phyloP scores from a whole-genome alignment of 2,329 filamentous ascomycete species.

The Knufia petricola region DNA sequence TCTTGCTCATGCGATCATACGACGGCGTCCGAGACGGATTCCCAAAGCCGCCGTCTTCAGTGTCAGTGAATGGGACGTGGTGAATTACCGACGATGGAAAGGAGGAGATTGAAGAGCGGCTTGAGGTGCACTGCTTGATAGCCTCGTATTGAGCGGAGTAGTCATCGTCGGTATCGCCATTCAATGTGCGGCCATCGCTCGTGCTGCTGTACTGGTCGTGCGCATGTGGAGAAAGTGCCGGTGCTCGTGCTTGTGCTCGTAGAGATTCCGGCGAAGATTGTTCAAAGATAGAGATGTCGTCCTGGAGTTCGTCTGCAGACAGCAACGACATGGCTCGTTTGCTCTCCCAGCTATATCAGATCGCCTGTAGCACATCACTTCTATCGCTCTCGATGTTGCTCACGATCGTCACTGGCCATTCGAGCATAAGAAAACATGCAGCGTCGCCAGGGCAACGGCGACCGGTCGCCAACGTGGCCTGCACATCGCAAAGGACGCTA shows the following conservation, averaged over 20 bases:
- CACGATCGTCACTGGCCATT: no score
- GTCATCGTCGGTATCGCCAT: constrained; percentile 1
- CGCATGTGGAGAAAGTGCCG: constrained; percentile 2
- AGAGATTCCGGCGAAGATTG: constrained; percentile 6
- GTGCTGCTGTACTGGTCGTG: constrained; percentile 1
- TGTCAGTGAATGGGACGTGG: constrained; percentile 8
- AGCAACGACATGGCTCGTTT: neutral
- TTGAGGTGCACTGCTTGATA: neutral
- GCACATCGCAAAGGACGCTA: no score
- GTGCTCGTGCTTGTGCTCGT: constrained; percentile 7
- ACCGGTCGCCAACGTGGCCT: no score
- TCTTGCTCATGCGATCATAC: neutral
- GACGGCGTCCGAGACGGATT: constrained; percentile 12
- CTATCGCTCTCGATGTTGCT: no score
- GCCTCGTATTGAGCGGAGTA: constrained; percentile 3
- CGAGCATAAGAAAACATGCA: no score
- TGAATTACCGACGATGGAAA: constrained; percentile 21
- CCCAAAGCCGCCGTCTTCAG: constrained; percentile 11
- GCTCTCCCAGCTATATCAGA: no score
- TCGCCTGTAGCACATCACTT: no score
- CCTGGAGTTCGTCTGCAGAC: neutral
- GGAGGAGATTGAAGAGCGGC: constrained; percentile 20
- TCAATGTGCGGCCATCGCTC: neutral
- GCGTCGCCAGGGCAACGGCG: no score
- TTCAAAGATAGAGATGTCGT: constrained; percentile 5